These are phyloP conservation scores for Coriolopsis trogii DNA, from an alignment of 1,284 basidiomycete genomes.

Conservation along the genomic window DNA sequence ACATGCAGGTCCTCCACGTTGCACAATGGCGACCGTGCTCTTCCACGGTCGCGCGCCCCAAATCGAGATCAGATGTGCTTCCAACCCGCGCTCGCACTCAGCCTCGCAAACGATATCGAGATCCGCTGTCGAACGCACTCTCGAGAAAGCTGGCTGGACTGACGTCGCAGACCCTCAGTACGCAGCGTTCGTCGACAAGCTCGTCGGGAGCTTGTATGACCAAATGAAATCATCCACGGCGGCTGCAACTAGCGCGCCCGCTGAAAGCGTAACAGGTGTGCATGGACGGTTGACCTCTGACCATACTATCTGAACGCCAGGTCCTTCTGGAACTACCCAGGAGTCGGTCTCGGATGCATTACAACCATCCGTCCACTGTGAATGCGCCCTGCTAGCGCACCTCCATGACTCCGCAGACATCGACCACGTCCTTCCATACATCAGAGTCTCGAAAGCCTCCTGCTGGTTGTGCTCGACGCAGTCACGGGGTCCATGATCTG, in stretches of 20 bases:
- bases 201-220: neutral
- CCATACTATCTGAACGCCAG: neutral
- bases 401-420: neutral
- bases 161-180: neutral
- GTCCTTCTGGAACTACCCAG: neutral
- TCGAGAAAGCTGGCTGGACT: neutral
- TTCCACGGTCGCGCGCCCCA: neutral
- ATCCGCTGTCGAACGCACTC: neutral
- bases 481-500: neutral
- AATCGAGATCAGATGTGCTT: too few species aligned
- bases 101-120: neutral
- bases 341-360: neutral
- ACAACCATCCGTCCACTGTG: neutral
- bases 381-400: neutral
- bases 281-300: neutral
- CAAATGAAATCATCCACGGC: too few species aligned
- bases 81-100: too few species aligned
- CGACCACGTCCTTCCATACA: neutral
- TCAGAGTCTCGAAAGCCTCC: neutral
- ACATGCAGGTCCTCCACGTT: neutral
- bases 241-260: neutral
- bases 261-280: neutral
- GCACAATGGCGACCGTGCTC: neutral
- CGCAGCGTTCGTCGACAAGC: neutral
- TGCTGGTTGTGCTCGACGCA: neutral